These are phyloP conservation scores for Geotrichum klebahnii DNA, from an alignment of 1,139 yeast genomes.

Conservation along the genomic window DNA sequence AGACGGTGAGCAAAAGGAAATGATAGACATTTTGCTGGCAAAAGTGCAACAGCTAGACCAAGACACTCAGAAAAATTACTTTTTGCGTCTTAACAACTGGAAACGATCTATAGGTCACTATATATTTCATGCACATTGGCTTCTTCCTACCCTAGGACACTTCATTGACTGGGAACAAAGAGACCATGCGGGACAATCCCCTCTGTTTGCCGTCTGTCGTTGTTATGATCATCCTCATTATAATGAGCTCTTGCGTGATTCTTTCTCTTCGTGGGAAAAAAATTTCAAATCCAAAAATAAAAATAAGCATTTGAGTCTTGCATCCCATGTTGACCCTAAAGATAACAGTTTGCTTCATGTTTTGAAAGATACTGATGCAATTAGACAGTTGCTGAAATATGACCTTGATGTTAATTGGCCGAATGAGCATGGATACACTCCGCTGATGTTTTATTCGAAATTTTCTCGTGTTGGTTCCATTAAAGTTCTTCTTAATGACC, in stretches of 20 bases:
- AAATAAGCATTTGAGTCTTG: slow-evolving; percentile 30
- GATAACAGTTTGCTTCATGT: slow-evolving; percentile 79
- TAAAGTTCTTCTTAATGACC: slow-evolving; percentile 34
- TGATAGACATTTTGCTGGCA: slow-evolving; percentile 48
- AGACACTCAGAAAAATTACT: slow-evolving; percentile 39
- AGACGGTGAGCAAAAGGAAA: slow-evolving; percentile 49
- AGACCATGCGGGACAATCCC: slow-evolving; percentile 72
- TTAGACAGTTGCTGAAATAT: slow-evolving; percentile 44
- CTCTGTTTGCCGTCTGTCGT: slow-evolving; percentile 69
- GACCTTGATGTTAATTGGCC: slow-evolving; percentile 57
- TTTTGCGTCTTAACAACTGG: slow-evolving; percentile 50
- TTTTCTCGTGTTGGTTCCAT: slow-evolving; percentile 64
- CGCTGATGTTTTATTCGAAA: slow-evolving; percentile 66
- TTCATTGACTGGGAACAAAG: slow-evolving; percentile 65
- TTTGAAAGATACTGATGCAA: slow-evolving; percentile 43
- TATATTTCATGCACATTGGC: slow-evolving; percentile 54
- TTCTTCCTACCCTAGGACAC: slow-evolving; percentile 55
- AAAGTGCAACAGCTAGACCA: slow-evolving; percentile 16
- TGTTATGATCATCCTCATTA: slow-evolving; percentile 78
- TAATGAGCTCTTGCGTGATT: slow-evolving; percentile 45
- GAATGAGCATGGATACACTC: slow-evolving; percentile 60
- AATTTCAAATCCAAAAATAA: slow-evolving; percentile 24
- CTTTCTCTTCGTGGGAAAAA: slow-evolving; percentile 42
- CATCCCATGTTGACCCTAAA: slow-evolving; percentile 62
- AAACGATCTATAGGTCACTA: slow-evolving; percentile 69